Base-by-base conservation (phyloP, 148 eudicot species). In the Salicornia ramosissima region DNA sequence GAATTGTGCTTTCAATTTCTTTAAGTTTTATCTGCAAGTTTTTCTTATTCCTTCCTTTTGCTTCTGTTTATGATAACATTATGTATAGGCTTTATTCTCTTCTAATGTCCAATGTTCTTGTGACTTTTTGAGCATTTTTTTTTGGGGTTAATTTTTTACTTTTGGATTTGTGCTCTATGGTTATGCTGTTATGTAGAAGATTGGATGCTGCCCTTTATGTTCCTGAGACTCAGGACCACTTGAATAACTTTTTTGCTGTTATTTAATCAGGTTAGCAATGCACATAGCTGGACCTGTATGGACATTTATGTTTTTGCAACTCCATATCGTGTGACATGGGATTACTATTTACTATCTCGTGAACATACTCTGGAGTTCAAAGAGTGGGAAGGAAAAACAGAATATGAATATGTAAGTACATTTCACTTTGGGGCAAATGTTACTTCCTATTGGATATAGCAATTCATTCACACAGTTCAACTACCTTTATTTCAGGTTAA, bases 271-370 rank as follows among this genome's bases (percentile, higher is more conserved):
- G 88, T 95, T 62, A 79, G 78, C 78, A 81, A 75, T 19, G 87
- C 99, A 49, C 99, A 91, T 71, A 95, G 96, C 75, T 95, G 90
- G 87, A 89, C 97, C 28, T 95, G 99, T 70, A 91, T 95, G 93
- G 99, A 95, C 71, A 83, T 91, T 68, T 95, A 95, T 72, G 74
- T 95, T 63, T 87, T 95, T 75, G 99, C 93, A 28, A 95, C 99
- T 55, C 99, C 99, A 62, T 95, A 83, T 74, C 99, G 96, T 78
- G 97, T 86, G 64, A 91, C 90, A 54, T 91, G 97, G 97, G 93
- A 91, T 75, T 91, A 91, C 79, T 95, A 90, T 59, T 75, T 86
- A 62, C 71, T 82, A 51, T 79, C 88, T 10, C 87, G 93, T 50
- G 99, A 95, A 68, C 99, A 95, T 75, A 89, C 89, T 5, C 57